Percentiles rank a stretch among this genome's conserved stretches.
These are phyloP conservation scores for Daldinia concentrica DNA, from an alignment of 495 filamentous ascomycete genomes.

Conservation along the genomic window DNA sequence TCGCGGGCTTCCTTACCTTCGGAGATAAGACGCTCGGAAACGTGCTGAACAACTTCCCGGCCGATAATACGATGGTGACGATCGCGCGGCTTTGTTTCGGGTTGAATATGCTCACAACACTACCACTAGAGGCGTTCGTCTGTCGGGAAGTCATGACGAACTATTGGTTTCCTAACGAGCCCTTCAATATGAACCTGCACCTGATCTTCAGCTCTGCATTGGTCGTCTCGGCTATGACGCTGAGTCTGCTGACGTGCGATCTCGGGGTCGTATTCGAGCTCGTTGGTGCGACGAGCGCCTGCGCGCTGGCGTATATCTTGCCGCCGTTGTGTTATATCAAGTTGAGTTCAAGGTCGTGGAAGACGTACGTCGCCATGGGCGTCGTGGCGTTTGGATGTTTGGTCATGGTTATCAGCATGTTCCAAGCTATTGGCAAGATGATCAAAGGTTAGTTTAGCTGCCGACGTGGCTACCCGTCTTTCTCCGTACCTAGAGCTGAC, in stretches of 20 bases:
- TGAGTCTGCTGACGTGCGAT: constrained; percentile 88
- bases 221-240: constrained; percentile 78
- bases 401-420: constrained; percentile 86
- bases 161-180: constrained; percentile 84
- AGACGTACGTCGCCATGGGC: constrained; percentile 71
- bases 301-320: constrained; percentile 92
- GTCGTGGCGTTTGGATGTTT: constrained; percentile 78
- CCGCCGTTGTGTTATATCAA: constrained; percentile 96
- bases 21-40: constrained; percentile 92
- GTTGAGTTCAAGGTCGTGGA: constrained; percentile 81
- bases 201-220: constrained; percentile 82
- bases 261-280: constrained; percentile 94
- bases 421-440: constrained; percentile 78
- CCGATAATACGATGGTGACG: constrained; percentile 89
- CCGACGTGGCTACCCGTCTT: constrained; percentile 32
- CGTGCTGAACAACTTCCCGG: constrained; percentile 96
- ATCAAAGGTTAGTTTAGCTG: constrained; percentile 51
- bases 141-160: constrained; percentile 96
- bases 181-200: constrained; percentile 84
- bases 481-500: constrained; percentile 22
- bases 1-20: constrained; percentile 91
- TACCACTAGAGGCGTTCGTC: constrained; percentile 96
- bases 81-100: constrained; percentile 94
- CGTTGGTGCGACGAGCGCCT: constrained; percentile 92
- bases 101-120: constrained; percentile 96